Base-by-base conservation (phyloP, 129 eudicot genomes). In the Chrysanthemum seticuspe region DNA sequence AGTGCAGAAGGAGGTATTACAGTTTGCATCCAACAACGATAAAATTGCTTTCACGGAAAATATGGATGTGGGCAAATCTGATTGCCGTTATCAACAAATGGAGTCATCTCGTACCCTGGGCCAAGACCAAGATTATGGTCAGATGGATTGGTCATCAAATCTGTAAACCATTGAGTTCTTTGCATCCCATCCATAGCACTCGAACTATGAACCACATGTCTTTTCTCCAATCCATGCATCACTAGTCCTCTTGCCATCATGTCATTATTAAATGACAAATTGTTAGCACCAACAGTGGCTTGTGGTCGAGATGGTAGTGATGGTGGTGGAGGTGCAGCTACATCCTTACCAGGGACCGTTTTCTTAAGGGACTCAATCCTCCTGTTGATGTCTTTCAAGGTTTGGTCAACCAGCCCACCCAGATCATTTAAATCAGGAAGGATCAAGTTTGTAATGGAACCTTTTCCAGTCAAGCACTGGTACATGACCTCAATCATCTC, bases 401-500 rank as follows among this genome's bases (percentile, higher is more conserved):
- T 78, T 70, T 65, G 76, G 51, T 87, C 92, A 8, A 87, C 60
- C 78, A 81, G 1, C 80, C 83, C 74, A 11, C 81, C 86, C 2
- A 87, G 63, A 27, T 81, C 88, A 57, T 84, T 81, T 74, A 87
- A 49, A 57, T 87, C 88, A 0, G 78, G 52, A 79, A 79, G 2
- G 8, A 45, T 77, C 78, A 83, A 68, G 50, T 78, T 80, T 1
- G 83, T 75, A 21, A 87, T 61, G 1, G 81, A 82, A n/a, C 85
- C 85, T 73, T 65, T 78, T 1, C 84, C 91, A 0, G 71, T 69
- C 74, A 87, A 53, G 34, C 92, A 84, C 66, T 81, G 84, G 70
- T 78, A 81, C 88, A 87, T 84, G 2, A 87, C 67, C 34, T 82
- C 83, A 5, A 85, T 82, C 61, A 87, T 79, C 73, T 84, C 83